Conservation (phyloP, 495 filamentous ascomycete genomes). For the Aspergillus bertholletiae region DNA sequence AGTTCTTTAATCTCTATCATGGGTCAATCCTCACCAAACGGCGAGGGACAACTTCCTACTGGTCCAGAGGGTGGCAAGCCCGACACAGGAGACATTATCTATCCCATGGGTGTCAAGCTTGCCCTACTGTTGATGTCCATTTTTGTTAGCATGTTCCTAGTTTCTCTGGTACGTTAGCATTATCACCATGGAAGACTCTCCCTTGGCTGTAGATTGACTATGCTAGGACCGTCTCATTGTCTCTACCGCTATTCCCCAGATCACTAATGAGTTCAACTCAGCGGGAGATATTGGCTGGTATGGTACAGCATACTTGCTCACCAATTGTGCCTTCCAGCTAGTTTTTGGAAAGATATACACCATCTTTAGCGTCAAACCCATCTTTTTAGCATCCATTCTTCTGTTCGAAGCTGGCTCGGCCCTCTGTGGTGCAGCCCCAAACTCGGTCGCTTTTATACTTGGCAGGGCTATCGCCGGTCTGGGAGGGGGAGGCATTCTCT, state of each 20-base stretch:
- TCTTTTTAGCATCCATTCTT: constrained; percentile 21
- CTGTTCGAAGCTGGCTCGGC: constrained; percentile 70
- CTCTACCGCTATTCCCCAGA: constrained; percentile 18
- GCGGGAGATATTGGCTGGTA: constrained; percentile 50
- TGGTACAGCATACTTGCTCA: constrained; percentile 43
- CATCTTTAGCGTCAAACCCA: constrained; percentile 41
- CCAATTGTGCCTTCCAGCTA: constrained; percentile 40
- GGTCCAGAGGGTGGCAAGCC: neutral
- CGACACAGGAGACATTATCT: neutral
- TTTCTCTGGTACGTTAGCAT: constrained; percentile 30
- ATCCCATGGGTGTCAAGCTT: neutral
- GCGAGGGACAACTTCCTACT: neutral
- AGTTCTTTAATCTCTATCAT: neutral
- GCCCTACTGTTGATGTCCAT: neutral
- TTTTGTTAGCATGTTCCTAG: constrained; percentile 4
- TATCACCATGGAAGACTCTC: neutral
- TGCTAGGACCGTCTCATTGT: constrained; percentile 36
- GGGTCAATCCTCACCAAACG: neutral
- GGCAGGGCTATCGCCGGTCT: constrained; percentile 78
- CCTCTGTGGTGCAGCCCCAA: constrained; percentile 70
- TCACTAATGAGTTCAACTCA: constrained; percentile 24
- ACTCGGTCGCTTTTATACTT: constrained; percentile 65
- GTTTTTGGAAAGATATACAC: constrained; percentile 33
- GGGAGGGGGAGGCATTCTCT: constrained; percentile 61
- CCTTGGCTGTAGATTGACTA: neutral